Percentiles rank a stretch among this genome's conserved stretches.
Conservation (phyloP, 2,329 filamentous ascomycete genomes). For the Fusarium papillatum region DNA sequence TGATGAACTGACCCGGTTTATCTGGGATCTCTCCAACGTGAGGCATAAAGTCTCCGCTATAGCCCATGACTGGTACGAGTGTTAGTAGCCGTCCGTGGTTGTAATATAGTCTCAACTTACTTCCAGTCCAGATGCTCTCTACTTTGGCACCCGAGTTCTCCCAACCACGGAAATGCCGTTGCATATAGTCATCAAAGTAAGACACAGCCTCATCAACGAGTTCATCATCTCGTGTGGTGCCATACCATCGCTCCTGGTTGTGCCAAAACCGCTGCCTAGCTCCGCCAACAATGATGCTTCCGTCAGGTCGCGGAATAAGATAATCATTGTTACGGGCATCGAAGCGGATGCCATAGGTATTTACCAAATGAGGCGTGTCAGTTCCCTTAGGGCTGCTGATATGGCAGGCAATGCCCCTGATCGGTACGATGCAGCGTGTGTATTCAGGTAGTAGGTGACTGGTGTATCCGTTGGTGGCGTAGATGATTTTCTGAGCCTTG, state of each 20-base stretch:
- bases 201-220: slow-evolving; percentile 55
- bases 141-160: slow-evolving; percentile 53
- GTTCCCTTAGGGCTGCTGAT: slow-evolving; percentile 39
- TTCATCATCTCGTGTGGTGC: slow-evolving; percentile 58
- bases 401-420: slow-evolving; percentile 61
- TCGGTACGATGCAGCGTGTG: slow-evolving; percentile 71
- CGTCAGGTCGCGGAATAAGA: slow-evolving; percentile 58
- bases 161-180: slow-evolving; percentile 62
- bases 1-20: slow-evolving; percentile 54
- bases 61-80: slow-evolving; percentile 52
- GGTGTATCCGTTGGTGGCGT: slow-evolving; percentile 79
- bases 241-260: slow-evolving; percentile 56
- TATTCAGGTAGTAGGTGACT: slow-evolving; percentile 71
- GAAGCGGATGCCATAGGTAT: slow-evolving; percentile 44
- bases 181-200: slow-evolving; percentile 64
- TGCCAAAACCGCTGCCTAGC: slow-evolving; percentile 48
- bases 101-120: slow-evolving; percentile 23
- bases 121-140: slow-evolving; percentile 46
- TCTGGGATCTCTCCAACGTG: slow-evolving; percentile 55
- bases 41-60: slow-evolving; percentile 56
- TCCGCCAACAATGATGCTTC: slow-evolving; percentile 51
- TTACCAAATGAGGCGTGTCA: slow-evolving; percentile 34
- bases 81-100: not conserved
- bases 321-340: slow-evolving; percentile 47
- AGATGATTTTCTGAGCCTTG: slow-evolving; percentile 66